These are phyloP conservation scores for Ogataea siamensis DNA, from an alignment of 805 yeast species.

Conservation along the genomic window DNA sequence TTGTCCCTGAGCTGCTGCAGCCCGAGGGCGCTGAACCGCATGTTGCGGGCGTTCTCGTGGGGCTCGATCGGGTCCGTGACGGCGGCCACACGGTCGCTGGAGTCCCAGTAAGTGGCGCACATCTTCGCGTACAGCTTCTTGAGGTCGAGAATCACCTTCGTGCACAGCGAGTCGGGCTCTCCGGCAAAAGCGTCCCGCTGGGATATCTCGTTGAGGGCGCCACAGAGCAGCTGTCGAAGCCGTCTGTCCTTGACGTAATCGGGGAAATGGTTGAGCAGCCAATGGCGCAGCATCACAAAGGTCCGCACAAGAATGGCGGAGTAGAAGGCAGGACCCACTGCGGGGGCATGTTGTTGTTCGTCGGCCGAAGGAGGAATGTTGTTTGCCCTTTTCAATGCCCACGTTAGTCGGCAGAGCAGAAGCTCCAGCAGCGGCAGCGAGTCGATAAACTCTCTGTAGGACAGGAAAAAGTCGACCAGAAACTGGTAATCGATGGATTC, in stretches of 20 bases:
- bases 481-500: constrained; percentile 72
- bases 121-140: constrained; percentile 34
- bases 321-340: constrained; percentile 14
- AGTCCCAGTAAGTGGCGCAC: constrained; percentile 35
- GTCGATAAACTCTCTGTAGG: constrained; percentile 70
- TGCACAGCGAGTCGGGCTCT: constrained; percentile 19
- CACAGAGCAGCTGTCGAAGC: constrained; percentile 44
- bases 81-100: constrained; percentile 21
- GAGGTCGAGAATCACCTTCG: constrained; percentile 33
- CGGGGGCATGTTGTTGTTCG: neutral
- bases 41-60: constrained; percentile 27
- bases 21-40: constrained; percentile 39
- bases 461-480: constrained; percentile 81
- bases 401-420: constrained; percentile 61
- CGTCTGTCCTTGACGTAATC: constrained; percentile 64
- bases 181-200: constrained; percentile 23
- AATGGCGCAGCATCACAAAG: constrained; percentile 83
- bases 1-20: constrained; percentile 39
- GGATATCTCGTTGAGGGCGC: constrained; percentile 41
- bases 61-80: constrained; percentile 24
- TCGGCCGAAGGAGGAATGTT: neutral
- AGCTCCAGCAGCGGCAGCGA: constrained; percentile 58
- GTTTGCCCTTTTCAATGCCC: constrained; percentile 45
- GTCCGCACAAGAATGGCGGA: constrained; percentile 73
- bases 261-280: constrained; percentile 87